Evolutionary conservation across 139 green algal species (phyloP).

Genomic region (Gonium pectorale): DNA sequence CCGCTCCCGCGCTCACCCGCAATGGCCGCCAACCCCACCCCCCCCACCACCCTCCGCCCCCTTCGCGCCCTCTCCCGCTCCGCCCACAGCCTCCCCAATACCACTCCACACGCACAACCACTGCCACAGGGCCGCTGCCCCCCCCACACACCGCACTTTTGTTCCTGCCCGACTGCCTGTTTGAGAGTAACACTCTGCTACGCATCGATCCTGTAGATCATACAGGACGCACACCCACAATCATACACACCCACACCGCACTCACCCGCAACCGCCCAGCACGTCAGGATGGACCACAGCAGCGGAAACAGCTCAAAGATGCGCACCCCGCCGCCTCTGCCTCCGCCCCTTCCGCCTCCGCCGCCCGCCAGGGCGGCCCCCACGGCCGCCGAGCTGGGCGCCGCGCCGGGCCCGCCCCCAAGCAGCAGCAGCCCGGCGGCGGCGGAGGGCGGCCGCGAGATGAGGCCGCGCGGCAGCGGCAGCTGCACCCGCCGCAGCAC

Average conservation of each 20-base stretch:
- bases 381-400: not conserved
- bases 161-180: too few relatives aligned
- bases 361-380: not conserved
- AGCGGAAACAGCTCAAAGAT: conserved; percentile 65
- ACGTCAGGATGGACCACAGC: conserved; percentile 43
- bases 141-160: too few relatives aligned
- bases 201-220: too few relatives aligned
- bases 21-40: too few relatives aligned
- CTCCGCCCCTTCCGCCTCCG: not conserved
- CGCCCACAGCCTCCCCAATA: too few relatives aligned
- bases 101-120: too few relatives aligned
- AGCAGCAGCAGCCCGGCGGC: not conserved
- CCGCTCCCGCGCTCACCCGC: too few relatives aligned
- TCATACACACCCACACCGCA: not conserved
- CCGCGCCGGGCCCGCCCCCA: not conserved
- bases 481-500: conserved; percentile 38
- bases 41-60: too few relatives aligned
- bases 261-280: conserved; percentile 43
- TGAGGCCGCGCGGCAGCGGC: conserved; percentile 35
- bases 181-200: too few relatives aligned
- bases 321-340: conserved; percentile 42
- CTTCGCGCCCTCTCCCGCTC: too few relatives aligned
- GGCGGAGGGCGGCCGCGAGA: not conserved
- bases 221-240: too few relatives aligned
- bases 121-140: too few relatives aligned